Conservation (phyloP, 305 asterid genomes). For the Fraxinus paxiana region DNA sequence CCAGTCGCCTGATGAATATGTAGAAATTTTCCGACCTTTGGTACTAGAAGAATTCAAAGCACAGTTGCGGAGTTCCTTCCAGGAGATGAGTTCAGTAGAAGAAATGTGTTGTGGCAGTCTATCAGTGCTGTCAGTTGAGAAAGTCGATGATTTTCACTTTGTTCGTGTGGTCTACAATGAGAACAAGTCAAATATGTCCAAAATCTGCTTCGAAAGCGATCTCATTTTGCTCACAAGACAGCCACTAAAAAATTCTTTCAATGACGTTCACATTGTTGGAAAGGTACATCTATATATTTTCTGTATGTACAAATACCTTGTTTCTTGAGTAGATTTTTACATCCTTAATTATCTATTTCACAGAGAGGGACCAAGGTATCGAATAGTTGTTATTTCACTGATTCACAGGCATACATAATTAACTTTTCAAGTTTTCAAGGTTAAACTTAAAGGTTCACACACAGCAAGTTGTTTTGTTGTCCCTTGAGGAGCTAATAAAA, state of each 20-base stretch:
- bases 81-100: constrained; percentile 68
- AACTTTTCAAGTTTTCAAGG: not conserved
- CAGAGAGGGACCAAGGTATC: not conserved
- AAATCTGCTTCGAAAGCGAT: constrained; percentile 73
- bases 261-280: constrained; percentile 78
- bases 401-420: not conserved
- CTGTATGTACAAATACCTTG: constrained; percentile 6
- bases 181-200: constrained; percentile 45
- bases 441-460: constrained; percentile 9
- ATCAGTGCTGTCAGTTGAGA: constrained; percentile 87
- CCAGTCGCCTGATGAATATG: constrained; percentile 73
- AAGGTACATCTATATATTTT: constrained; percentile 50
- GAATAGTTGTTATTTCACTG: constrained; percentile 1
- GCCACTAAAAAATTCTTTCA: constrained; percentile 50
- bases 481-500: constrained; percentile 17
- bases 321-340: constrained; percentile 27
- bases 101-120: constrained; percentile 66
- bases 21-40: constrained; percentile 83
- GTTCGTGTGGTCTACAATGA: constrained; percentile 87
- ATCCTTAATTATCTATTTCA: constrained; percentile 13
- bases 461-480: not conserved
- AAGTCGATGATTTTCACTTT: constrained; percentile 85
- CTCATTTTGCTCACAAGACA: constrained; percentile 77
- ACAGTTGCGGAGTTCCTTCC: constrained; percentile 76
- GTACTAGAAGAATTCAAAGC: constrained; percentile 94